These are phyloP conservation scores for Chalciporus pseudorubinellus DNA, from an alignment of 768 basidiomycete species.

Conservation along the genomic window DNA sequence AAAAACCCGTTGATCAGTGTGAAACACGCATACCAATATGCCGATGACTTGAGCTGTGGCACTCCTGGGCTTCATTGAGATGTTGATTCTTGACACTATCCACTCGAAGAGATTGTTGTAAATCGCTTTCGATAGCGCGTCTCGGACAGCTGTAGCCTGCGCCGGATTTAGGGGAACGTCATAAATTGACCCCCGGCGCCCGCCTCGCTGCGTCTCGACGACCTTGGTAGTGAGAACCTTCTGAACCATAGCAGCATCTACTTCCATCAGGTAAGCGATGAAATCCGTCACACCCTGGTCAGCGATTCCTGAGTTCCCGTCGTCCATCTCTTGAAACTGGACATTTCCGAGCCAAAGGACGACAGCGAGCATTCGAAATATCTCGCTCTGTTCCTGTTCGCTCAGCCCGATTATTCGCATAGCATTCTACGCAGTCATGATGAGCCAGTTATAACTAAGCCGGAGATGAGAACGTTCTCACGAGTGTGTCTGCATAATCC, in stretches of 20 bases:
- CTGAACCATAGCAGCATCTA: slow-evolving; percentile 72
- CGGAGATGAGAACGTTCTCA: slow-evolving; percentile 37
- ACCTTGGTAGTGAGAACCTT: slow-evolving; percentile 84
- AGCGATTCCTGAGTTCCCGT: slow-evolving; percentile 78
- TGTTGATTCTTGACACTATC: slow-evolving; percentile 95
- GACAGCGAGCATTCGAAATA: slow-evolving; percentile 88
- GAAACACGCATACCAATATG: slow-evolving; percentile 61
- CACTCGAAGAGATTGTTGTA: slow-evolving; percentile 99
- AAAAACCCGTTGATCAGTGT: neutral
- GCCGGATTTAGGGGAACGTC: slow-evolving; percentile 93
- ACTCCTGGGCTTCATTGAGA: slow-evolving; percentile 89
- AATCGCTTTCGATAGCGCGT: slow-evolving; percentile 92
- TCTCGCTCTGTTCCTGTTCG: slow-evolving; percentile 81
- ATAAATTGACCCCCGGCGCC: slow-evolving; percentile 92
- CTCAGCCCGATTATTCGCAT: slow-evolving; percentile 93
- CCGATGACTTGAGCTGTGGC: slow-evolving; percentile 82
- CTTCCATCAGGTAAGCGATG: slow-evolving; percentile 91
- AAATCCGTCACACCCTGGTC: slow-evolving; percentile 94
- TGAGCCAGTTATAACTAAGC: slow-evolving; percentile 4
- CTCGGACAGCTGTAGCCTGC: slow-evolving; percentile 84
- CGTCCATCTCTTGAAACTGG: slow-evolving; percentile 82
- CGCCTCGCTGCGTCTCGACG: slow-evolving; percentile 91
- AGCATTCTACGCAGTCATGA: slow-evolving; percentile 56
- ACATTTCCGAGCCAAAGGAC: slow-evolving; percentile 97
- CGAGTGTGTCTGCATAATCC: slow-evolving; percentile 88